These are phyloP conservation scores for Aspergillus ochraceus DNA, from an alignment of 2,329 filamentous ascomycete genomes.

Conservation along the genomic window DNA sequence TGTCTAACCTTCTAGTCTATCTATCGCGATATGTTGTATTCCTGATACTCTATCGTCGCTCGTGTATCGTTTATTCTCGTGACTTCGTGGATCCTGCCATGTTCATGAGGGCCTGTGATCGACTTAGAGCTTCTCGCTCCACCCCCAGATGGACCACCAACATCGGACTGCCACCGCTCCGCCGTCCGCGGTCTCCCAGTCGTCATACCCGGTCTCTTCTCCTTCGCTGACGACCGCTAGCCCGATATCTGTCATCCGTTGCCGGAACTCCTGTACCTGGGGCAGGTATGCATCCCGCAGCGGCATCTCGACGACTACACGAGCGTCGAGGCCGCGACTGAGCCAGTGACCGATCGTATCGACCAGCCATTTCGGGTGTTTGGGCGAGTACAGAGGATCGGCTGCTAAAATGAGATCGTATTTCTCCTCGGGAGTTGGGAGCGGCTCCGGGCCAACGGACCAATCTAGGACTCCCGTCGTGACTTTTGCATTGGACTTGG, in stretches of 20 bases:
- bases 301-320: conserved; percentile 78
- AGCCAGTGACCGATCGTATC: conserved; percentile 70
- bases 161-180: conserved; percentile 44
- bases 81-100: conserved; percentile 22
- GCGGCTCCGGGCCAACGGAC: conserved; percentile 43
- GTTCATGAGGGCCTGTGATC: neutral
- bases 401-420: conserved; percentile 75
- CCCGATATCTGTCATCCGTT: conserved; percentile 58
- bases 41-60: conserved; percentile 5
- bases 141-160: conserved; percentile 51
- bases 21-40: conserved; percentile 5
- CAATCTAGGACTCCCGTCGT: conserved; percentile 72
- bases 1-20: conserved; percentile 13
- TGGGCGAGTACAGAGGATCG: conserved; percentile 82
- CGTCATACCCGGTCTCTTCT: conserved; percentile 48
- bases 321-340: conserved; percentile 54
- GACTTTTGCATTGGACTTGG: conserved; percentile 56
- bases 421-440: conserved; percentile 32
- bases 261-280: conserved; percentile 64
- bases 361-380: conserved; percentile 74
- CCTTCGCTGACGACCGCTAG: conserved; percentile 54
- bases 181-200: conserved; percentile 47
- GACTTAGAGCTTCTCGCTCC: conserved; percentile 37
- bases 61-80: conserved; percentile 32
- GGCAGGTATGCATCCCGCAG: conserved; percentile 66